These are phyloP conservation scores for Dictyostelium purpureum DNA, from an alignment of 78 protist genomes.

Conservation along the genomic window DNA sequence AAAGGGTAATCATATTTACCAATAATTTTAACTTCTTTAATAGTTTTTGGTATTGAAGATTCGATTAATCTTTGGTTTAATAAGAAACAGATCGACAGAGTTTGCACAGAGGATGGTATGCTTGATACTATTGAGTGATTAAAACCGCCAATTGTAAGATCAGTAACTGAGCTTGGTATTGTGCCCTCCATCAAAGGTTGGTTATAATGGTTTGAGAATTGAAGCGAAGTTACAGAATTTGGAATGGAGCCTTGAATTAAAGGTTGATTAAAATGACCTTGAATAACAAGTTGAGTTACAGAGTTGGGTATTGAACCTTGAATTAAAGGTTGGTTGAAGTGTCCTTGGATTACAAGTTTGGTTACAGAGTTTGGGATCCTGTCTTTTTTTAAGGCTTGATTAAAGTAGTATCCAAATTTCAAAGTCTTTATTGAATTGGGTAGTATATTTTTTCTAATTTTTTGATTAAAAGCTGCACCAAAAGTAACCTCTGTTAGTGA, in stretches of 20 bases:
- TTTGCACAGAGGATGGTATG: neutral
- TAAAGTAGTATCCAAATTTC: neutral
- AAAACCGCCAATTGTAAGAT: neutral
- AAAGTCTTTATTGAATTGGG: neutral
- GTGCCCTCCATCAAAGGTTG: neutral
- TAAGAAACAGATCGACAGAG: neutral
- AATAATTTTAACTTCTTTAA: neutral
- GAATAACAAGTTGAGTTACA: neutral
- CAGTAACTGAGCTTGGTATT: neutral
- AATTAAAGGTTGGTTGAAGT: neutral
- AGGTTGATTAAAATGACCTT: neutral
- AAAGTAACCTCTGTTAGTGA: neutral
- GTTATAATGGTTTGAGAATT: neutral
- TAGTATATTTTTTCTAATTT: neutral
- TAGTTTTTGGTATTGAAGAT: neutral
- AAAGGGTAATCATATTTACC: neutral
- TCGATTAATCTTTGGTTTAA: neutral
- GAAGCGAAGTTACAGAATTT: neutral
- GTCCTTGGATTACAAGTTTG: neutral
- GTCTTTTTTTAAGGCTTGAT: neutral
- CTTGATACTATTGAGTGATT: neutral
- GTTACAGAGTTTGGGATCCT: neutral
- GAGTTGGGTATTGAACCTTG: neutral
- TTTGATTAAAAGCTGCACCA: conserved; percentile 6
- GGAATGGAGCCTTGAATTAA: neutral